phyloP scores from a whole-genome alignment of 768 basidiomycete genomes.

The Lactifluus hygrophoroides region DNA sequence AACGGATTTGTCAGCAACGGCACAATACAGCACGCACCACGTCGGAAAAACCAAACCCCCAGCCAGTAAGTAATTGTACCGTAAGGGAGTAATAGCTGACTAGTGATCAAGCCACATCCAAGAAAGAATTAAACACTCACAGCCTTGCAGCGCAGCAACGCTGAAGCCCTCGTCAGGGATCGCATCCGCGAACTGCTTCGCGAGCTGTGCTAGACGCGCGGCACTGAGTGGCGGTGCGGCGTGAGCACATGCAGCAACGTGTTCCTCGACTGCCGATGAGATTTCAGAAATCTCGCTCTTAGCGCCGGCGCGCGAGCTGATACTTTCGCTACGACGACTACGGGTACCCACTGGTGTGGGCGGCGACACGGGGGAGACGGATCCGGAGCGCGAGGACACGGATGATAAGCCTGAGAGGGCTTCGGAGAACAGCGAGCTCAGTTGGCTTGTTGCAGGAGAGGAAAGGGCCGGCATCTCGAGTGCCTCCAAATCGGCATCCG shows the following conservation, averaged over 20 bases:
- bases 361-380: constrained; percentile 22
- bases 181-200: constrained; percentile 69
- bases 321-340: constrained; percentile 17
- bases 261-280: constrained; percentile 56
- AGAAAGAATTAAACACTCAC: constrained; percentile 39
- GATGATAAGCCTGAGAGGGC: constrained; percentile 35
- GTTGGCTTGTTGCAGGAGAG: constrained; percentile 36
- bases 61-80: constrained; percentile 8
- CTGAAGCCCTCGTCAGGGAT: constrained; percentile 84
- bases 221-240: constrained; percentile 59
- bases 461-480: constrained; percentile 36
- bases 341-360: constrained; percentile 16
- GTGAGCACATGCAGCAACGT: constrained; percentile 49
- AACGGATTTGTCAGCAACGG: constrained; percentile 19
- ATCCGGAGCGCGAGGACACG: constrained; percentile 30
- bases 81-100: constrained; percentile 18
- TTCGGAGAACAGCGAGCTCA: constrained; percentile 39
- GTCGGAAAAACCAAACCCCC: constrained; percentile 9
- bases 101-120: constrained; percentile 18
- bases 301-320: constrained; percentile 19
- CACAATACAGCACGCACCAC: constrained; percentile 19
- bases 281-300: constrained; percentile 39
- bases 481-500: constrained; percentile 38
- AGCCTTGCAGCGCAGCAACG: constrained; percentile 85
- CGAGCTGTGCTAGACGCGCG: constrained; percentile 54